A percentile compares a stretch with the other conserved stretches of the same genome.
These are phyloP conservation scores for Diphasiastrum complanatum DNA, from an alignment of 83 land plant species.

Conservation along the genomic window DNA sequence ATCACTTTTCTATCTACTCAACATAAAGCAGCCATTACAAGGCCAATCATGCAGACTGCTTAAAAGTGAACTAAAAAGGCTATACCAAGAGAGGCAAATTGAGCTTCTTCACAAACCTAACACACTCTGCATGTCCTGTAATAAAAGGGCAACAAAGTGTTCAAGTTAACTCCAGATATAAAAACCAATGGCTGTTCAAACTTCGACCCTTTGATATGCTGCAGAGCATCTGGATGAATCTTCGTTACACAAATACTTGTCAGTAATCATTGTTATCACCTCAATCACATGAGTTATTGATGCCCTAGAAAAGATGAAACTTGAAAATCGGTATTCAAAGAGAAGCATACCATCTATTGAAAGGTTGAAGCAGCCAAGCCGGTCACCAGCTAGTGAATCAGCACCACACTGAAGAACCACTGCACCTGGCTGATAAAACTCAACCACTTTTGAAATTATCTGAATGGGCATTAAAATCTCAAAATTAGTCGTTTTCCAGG, in stretches of 20 bases:
- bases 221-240: too few species aligned
- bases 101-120: constrained; percentile 85
- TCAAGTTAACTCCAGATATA: background rate
- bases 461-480: constrained; percentile 12
- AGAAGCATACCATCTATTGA: constrained; percentile 79
- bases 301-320: too few species aligned
- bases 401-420: constrained; percentile 99
- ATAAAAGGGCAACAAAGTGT: constrained; percentile 5
- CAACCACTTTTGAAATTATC: constrained; percentile 89
- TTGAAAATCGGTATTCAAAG: background rate
- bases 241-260: too few species aligned
- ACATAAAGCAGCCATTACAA: background rate
- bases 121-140: constrained; percentile 96
- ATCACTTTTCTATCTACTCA: too few species aligned
- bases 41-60: background rate
- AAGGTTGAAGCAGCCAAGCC: constrained; percentile 97
- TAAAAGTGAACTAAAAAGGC: background rate
- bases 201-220: too few species aligned
- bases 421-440: constrained; percentile 80
- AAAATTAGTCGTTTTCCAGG: background rate
- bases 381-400: constrained; percentile 99
- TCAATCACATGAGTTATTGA: too few species aligned
- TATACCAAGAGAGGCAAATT: constrained; percentile 87
- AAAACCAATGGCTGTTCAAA: too few species aligned
- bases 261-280: background rate